Evolutionary conservation across 805 yeast species (phyloP).

Genomic region (Saturnispora hagleri): DNA sequence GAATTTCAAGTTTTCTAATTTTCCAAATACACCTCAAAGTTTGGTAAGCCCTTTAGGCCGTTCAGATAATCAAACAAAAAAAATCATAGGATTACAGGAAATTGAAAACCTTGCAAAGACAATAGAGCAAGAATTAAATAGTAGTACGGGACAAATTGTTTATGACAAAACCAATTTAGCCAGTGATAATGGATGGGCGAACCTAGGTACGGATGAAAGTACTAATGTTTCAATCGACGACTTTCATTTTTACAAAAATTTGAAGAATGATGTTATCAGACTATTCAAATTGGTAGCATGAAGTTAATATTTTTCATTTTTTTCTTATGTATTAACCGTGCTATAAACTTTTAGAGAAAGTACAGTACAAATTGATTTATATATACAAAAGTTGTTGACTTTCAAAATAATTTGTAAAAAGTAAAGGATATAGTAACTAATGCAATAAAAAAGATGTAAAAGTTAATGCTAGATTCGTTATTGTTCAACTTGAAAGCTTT

Average conservation of each 20-base stretch:
- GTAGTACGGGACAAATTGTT: not conserved
- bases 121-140: slow-evolving; percentile 10
- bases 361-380: not conserved
- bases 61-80: not conserved
- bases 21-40: not conserved
- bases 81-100: not conserved
- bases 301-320: not conserved
- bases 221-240: slow-evolving; percentile 15
- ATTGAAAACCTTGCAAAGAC: slow-evolving; percentile 5
- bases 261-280: slow-evolving; percentile 18
- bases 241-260: slow-evolving; percentile 20
- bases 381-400: not conserved
- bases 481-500: not conserved
- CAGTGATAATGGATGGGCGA: slow-evolving; percentile 17
- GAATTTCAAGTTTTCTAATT: not conserved
- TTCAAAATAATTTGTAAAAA: slow-evolving; percentile 6
- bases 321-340: not conserved
- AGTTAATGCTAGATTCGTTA: not conserved
- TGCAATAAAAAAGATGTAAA: not conserved
- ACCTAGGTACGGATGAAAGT: slow-evolving; percentile 16
- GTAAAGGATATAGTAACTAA: not conserved
- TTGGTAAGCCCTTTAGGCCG: not conserved
- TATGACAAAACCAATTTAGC: slow-evolving; percentile 3
- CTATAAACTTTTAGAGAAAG: not conserved
- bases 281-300: slow-evolving; percentile 12